phyloP scores from a whole-genome alignment of 306 rosid genomes.

The Vachellia collinsii region DNA sequence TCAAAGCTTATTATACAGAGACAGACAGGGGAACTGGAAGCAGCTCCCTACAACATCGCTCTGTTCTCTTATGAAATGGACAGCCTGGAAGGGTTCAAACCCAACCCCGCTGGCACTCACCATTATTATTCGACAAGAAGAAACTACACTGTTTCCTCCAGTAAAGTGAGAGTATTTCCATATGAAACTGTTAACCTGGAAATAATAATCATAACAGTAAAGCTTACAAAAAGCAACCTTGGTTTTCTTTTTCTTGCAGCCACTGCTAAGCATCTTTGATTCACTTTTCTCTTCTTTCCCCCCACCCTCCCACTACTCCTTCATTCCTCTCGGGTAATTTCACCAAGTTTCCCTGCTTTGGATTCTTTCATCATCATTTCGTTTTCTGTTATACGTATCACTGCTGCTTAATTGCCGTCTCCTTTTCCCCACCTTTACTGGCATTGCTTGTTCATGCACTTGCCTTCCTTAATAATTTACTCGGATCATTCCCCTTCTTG shows the following conservation, averaged over 20 bases:
- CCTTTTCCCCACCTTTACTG: background rate
- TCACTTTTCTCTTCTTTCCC: conserved; percentile 47
- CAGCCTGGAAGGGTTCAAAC: conserved; percentile 85
- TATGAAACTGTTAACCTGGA: conserved; percentile 38
- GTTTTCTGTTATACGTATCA: conserved; percentile 16
- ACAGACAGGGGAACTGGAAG: conserved; percentile 31
- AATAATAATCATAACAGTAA: background rate
- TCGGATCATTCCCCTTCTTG: conserved; percentile 28
- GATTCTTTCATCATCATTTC: conserved; percentile 40
- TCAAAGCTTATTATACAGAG: conserved; percentile 50
- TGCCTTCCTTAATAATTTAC: conserved; percentile 30
- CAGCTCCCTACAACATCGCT: conserved; percentile 16
- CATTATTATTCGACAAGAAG: conserved; percentile 52
- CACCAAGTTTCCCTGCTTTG: conserved; percentile 35
- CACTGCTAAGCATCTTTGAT: conserved; percentile 83
- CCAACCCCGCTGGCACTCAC: conserved; percentile 59
- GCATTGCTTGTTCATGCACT: conserved; percentile 31
- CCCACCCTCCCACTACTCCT: conserved; percentile 26
- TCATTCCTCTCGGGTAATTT: conserved; percentile 39
- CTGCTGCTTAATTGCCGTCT: conserved; percentile 26
- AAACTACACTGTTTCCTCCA: conserved; percentile 38
- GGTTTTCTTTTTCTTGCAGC: conserved; percentile 63
- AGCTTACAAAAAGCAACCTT: conserved; percentile 55
- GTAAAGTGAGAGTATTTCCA: conserved; percentile 49
- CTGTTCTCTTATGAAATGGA: conserved; percentile 38